Conservation (phyloP, 176 grass and related monocot species). For the Ensete ventricosum region DNA sequence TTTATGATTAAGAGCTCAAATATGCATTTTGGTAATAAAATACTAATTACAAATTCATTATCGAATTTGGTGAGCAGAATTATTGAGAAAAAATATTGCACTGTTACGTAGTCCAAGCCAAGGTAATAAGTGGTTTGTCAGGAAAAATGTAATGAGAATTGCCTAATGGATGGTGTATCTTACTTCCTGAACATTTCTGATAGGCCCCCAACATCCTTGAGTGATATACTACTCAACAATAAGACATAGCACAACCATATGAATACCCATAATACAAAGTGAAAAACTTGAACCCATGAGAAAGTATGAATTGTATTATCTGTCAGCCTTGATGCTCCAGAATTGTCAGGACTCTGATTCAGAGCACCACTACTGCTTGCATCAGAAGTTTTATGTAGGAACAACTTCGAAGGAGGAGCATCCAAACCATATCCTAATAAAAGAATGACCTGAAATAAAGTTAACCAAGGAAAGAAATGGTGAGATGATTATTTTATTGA, state of each 20-base stretch:
- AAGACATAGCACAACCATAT: slow-evolving; percentile 73
- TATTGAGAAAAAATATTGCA: not conserved
- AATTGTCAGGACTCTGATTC: slow-evolving; percentile 16
- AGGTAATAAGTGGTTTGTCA: no score
- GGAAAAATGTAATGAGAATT: no score
- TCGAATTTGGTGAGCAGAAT: not conserved
- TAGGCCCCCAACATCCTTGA: slow-evolving; percentile 58
- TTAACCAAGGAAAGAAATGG: not conserved
- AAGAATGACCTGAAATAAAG: slow-evolving; percentile 58
- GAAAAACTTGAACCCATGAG: slow-evolving; percentile 44
- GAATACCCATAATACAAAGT: slow-evolving; percentile 55
- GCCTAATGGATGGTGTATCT: slow-evolving; percentile 10
- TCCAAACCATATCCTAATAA: slow-evolving; percentile 79
- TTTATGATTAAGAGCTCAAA: not conserved
- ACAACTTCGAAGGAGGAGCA: slow-evolving; percentile 62
- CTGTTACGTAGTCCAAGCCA: no score
- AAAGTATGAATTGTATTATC: slow-evolving; percentile 29
- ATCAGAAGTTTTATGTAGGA: slow-evolving; percentile 35
- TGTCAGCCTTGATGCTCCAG: slow-evolving; percentile 10
- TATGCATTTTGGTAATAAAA: not conserved
- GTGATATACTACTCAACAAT: slow-evolving; percentile 53
- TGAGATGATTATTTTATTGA: slow-evolving; percentile 3
- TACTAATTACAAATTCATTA: not conserved
- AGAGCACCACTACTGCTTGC: slow-evolving; percentile 13
- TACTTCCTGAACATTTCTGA: slow-evolving; percentile 93